Evolutionary conservation across 495 filamentous ascomycete species (phyloP), one percentile per base, ranked within the genome.

Genomic region (Durotheca rogersii): DNA sequence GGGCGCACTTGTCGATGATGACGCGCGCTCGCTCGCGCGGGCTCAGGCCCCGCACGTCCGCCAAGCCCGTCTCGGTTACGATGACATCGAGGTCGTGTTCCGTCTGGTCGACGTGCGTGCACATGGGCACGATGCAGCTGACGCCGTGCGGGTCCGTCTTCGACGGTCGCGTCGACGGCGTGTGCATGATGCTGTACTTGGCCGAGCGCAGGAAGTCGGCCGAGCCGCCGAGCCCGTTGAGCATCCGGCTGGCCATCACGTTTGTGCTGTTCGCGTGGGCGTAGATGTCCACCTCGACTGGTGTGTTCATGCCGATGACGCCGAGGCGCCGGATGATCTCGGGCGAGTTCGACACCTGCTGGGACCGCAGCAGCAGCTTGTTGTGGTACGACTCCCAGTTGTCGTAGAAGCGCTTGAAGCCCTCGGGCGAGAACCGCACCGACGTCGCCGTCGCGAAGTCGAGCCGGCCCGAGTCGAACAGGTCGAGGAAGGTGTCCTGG

Each of bases 171-270:
- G 86, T 84, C 30, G 78, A 83, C 4, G 90, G 90, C 1, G 89
- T 93, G 75, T 95, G 90, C 90, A 95, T 95, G 74, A 95, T 94
- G 64, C 77, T 83, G 77, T 92, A 91, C 70, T 94, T 95, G 52
- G 86, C 68, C 60, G 70, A 83, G 36, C 90, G 82, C 43, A 95
- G 75, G 81, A 95, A 95, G 66, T 95, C 90, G 33, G 90, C 89
- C 0, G 84, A 89, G 0, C 90, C 90, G 30, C 90, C 90, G 18
- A 95, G 83, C 1, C 90, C 90, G 75, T 95, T 94, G 35, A 94
- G 78, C 90, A 95, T 95, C 43, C 90, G 84, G 56, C 79, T 85
- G 57, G 90, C 90, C 83, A 93, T 91, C 19, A 95, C 89, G 68
- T 87, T 90, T 37, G 90, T 94, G 60, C 78, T 83, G 84, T 95